phyloP scores from a whole-genome alignment of 345 rosid species.

The Eucalyptus microcorys region DNA sequence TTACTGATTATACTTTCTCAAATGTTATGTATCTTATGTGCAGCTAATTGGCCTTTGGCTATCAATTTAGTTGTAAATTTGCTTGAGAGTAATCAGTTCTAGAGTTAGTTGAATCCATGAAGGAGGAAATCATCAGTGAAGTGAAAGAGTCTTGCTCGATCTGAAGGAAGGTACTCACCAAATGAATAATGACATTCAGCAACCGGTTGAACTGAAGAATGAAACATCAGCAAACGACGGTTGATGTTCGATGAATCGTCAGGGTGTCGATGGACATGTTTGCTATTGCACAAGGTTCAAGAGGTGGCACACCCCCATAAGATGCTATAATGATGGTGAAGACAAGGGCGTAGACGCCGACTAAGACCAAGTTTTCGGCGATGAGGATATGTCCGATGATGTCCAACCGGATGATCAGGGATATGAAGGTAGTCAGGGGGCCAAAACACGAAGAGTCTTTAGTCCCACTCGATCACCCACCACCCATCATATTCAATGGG shows the following conservation, averaged over 20 bases:
- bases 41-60: too few species aligned
- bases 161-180: too few species aligned
- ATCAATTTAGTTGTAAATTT: too few species aligned
- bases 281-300: background rate
- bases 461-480: background rate
- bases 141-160: too few species aligned
- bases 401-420: background rate
- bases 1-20: too few species aligned
- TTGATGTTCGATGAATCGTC: background rate
- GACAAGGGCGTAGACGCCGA: too few species aligned
- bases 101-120: too few species aligned
- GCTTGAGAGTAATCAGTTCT: too few species aligned
- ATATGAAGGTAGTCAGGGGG: background rate
- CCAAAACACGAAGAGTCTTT: background rate
- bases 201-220: background rate
- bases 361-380: background rate
- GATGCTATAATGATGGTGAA: too few species aligned
- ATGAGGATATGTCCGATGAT: background rate
- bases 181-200: too few species aligned
- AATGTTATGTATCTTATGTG: too few species aligned
- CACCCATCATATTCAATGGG: background rate
- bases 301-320: background rate
- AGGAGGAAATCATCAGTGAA: too few species aligned
- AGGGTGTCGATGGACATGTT: background rate
- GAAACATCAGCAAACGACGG: background rate